Conservation (phyloP, 208 protist species). For the Leishmania turanica region DNA sequence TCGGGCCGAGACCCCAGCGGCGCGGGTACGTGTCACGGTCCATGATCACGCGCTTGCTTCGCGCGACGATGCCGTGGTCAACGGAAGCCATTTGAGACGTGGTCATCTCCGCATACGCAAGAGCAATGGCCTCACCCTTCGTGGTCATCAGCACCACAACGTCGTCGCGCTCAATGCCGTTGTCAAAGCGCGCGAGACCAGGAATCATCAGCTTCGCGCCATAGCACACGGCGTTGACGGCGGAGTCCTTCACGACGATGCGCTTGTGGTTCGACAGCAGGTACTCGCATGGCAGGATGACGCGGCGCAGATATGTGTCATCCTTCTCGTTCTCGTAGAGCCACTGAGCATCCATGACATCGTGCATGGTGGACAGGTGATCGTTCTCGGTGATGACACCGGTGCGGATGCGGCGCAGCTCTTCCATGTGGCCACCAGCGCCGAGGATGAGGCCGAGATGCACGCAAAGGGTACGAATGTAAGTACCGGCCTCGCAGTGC, state of each 20-base stretch:
- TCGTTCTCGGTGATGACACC: slow-evolving; percentile 96
- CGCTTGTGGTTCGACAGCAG: slow-evolving; percentile 98
- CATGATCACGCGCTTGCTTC: slow-evolving; percentile 99
- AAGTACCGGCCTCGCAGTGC: slow-evolving; percentile 99
- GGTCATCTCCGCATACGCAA: slow-evolving; percentile 99
- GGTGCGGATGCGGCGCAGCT: slow-evolving; percentile 98
- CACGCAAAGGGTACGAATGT: slow-evolving; percentile 99
- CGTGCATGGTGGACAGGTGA: slow-evolving; percentile 99
- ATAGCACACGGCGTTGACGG: slow-evolving; percentile 99
- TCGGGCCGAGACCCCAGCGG: slow-evolving; percentile 97
- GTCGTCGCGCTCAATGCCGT: slow-evolving; percentile 97
- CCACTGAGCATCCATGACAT: slow-evolving; percentile 99
- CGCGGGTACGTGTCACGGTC: slow-evolving; percentile 99
- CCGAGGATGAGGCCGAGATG: slow-evolving; percentile 99
- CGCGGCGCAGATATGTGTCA: slow-evolving; percentile 97
- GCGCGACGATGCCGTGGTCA: slow-evolving; percentile 98
- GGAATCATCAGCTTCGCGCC: slow-evolving; percentile 99
- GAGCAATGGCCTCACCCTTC: slow-evolving; percentile 99
- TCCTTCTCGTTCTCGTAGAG: slow-evolving; percentile 98
- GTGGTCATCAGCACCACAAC: slow-evolving; percentile 99
- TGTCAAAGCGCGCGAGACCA: slow-evolving; percentile 97
- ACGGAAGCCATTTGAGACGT: slow-evolving; percentile 96
- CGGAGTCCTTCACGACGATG: slow-evolving; percentile 99
- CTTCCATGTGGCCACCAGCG: slow-evolving; percentile 99
- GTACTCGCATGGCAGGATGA: slow-evolving; percentile 98